These are phyloP conservation scores for Thermothelomyces thermophilus DNA, from an alignment of 2,329 filamentous ascomycete genomes.

Conservation along the genomic window DNA sequence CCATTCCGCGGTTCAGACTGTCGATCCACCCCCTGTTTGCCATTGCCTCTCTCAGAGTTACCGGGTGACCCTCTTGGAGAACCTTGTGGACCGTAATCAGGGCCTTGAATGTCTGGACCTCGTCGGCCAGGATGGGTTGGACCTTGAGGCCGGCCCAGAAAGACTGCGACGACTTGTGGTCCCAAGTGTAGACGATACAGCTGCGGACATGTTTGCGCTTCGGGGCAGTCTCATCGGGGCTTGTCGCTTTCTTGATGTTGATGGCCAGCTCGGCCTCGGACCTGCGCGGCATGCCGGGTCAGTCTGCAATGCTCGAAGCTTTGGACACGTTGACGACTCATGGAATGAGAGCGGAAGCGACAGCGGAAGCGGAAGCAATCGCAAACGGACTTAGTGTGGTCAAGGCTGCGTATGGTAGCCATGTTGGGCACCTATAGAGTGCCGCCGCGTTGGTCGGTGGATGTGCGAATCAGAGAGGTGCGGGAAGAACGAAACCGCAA, in stretches of 20 bases:
- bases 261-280: constrained; percentile 63
- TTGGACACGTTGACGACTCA: background rate
- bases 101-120: constrained; percentile 98
- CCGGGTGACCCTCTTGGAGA: constrained; percentile 89
- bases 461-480: constrained; percentile 13
- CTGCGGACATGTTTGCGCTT: constrained; percentile 92
- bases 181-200: constrained; percentile 98
- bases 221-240: constrained; percentile 59
- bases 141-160: constrained; percentile 99
- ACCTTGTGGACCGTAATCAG: constrained; percentile 97
- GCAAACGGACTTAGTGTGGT: constrained; percentile 29
- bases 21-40: constrained; percentile 86
- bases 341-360: background rate
- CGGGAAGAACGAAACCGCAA: background rate
- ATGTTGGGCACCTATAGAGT: constrained; percentile 25
- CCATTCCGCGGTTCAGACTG: constrained; percentile 76
- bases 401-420: constrained; percentile 30
- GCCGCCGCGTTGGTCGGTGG: constrained; percentile 3
- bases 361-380: background rate
- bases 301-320: constrained; percentile 11
- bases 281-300: constrained; percentile 34
- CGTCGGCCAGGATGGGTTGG: constrained; percentile 95
- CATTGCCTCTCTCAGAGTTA: constrained; percentile 82
- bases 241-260: constrained; percentile 66
- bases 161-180: constrained; percentile 88